Evolutionary conservation across 805 yeast species (phyloP), one percentile per base, ranked within the genome.

Genomic region (Barnettozyma californica): DNA sequence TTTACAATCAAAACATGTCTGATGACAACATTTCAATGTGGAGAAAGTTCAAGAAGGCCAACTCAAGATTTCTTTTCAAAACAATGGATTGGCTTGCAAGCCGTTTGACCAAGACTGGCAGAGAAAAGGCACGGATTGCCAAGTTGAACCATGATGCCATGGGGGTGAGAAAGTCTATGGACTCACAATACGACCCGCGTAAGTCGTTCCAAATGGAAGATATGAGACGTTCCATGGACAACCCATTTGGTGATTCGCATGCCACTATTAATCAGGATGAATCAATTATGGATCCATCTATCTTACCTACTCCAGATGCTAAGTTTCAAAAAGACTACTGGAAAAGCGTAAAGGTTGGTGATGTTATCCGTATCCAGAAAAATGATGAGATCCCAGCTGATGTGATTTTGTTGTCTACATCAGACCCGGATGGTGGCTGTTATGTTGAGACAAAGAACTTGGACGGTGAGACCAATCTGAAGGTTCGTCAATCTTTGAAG

Each of bases 351-450:
- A 67, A 69, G 43, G 91, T 86, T 31, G 95, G 95, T 54, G 92
- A 86, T 56, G 71, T 87, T 44, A 73, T 87, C 26, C 73, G 92
- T 58, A 73, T 87, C 20, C 78, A 83, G 53, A 79, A 81, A 55
- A 82, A 87, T 60, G 94, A 87, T 62, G 94, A 85, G 69, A 75
- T 85, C 7, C 95, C 95, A 1, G 91, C 94, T 2, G 95, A 87
- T 68, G 63, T 82, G 14, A 70, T 84, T 36, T 64, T 86, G 20
- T 60, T 87, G 14, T 73, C 90, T 5, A 75, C 90, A 2, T 79
- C 87, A 29, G 89, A 84, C 59, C 64, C 73, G 1, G 89, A 84
- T 59, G 86, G 84, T 48, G 79, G 76, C 45, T 84, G 92, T 66
- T 61, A 80, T 56, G 80, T 86, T 27, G 95, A 86, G 64, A 87